These are phyloP conservation scores for Xylaria castorea DNA, from an alignment of 495 filamentous ascomycete species.

Conservation along the genomic window DNA sequence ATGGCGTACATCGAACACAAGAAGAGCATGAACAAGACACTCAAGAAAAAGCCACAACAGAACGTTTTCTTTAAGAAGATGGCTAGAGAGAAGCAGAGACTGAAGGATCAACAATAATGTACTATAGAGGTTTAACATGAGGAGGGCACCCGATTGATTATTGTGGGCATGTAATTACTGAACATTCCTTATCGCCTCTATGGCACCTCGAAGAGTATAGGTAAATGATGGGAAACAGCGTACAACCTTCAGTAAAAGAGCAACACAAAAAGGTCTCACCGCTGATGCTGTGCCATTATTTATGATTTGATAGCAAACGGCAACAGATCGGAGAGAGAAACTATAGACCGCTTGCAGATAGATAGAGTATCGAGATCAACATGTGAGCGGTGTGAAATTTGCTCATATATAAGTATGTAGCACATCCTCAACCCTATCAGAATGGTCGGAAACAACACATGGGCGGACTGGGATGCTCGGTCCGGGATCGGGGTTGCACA, in stretches of 20 bases:
- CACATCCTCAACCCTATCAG: slow-evolving; percentile 7
- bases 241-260: neutral
- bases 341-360: neutral
- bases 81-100: slow-evolving; percentile 66
- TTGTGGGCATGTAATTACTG: neutral
- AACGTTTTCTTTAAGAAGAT: slow-evolving; percentile 79
- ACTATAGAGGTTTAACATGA: neutral
- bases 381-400: slow-evolving; percentile 12
- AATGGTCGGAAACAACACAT: slow-evolving; percentile 15
- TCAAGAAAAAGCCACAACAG: slow-evolving; percentile 71
- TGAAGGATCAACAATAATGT: slow-evolving; percentile 31
- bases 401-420: neutral
- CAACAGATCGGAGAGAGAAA: neutral
- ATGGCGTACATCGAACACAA: slow-evolving; percentile 97
- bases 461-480: neutral
- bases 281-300: neutral
- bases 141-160: neutral
- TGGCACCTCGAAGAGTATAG: neutral
- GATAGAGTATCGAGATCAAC: neutral
- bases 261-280: neutral
- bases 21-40: slow-evolving; percentile 73
- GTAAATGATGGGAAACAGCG: neutral
- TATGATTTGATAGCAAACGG: slow-evolving; percentile 4
- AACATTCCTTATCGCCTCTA: neutral
- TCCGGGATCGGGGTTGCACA: slow-evolving; percentile 13